phyloP scores from a whole-genome alignment of 139 green algal genomes.

The Haematococcus lacustris region DNA sequence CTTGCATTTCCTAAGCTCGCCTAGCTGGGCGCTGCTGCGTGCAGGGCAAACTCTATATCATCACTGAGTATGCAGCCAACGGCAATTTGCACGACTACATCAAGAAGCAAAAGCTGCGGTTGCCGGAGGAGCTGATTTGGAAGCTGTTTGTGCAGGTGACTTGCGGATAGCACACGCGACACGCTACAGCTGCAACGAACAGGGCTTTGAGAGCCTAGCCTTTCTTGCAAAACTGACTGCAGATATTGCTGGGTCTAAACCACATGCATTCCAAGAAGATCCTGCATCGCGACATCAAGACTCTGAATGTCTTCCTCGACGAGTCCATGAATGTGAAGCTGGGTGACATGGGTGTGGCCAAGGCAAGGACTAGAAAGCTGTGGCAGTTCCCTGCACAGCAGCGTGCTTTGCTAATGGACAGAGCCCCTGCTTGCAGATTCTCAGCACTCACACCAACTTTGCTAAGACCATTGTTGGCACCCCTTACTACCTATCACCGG shows the following conservation, averaged over 20 bases:
- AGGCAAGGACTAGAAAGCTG: slow-evolving; percentile 20
- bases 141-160: slow-evolving; percentile 55
- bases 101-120: slow-evolving; percentile 26
- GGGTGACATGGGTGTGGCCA: slow-evolving; percentile 59
- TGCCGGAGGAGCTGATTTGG: slow-evolving; percentile 58
- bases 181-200: too few relatives aligned
- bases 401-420: too few relatives aligned
- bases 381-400: too few relatives aligned
- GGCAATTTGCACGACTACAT: slow-evolving; percentile 56
- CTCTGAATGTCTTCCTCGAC: slow-evolving; percentile 58
- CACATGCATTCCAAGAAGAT: slow-evolving; percentile 62
- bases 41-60: slow-evolving; percentile 62
- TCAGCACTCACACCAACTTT: slow-evolving; percentile 55
- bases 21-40: neutral
- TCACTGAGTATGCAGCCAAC: slow-evolving; percentile 57
- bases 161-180: too few relatives aligned
- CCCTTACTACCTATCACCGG: slow-evolving; percentile 48
- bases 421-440: slow-evolving; percentile 42
- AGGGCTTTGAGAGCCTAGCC: neutral
- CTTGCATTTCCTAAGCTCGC: neutral
- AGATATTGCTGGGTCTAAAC: slow-evolving; percentile 58
- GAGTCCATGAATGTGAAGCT: slow-evolving; percentile 52
- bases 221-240: slow-evolving; percentile 7
- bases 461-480: slow-evolving; percentile 63
- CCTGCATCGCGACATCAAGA: slow-evolving; percentile 67